Evolutionary conservation across 371 early-diverging fungal species (phyloP), one percentile per base, ranked within the genome.

Genomic region (Circinella minor): DNA sequence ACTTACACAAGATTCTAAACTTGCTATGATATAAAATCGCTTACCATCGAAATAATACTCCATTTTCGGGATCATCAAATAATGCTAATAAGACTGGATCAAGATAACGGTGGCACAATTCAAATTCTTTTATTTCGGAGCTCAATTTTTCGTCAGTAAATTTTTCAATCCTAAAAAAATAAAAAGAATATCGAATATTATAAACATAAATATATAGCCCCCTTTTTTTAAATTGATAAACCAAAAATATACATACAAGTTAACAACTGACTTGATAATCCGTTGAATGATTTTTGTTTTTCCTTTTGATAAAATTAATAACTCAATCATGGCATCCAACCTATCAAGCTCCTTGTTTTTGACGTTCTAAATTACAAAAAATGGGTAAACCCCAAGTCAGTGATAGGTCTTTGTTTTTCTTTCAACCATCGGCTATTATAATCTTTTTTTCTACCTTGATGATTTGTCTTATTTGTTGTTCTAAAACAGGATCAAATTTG

Each of bases 11-110:
- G n/a, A n/a, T n/a, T n/a, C n/a, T n/a, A n/a, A n/a, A n/a, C n/a
- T n/a, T n/a, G n/a, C 14, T 51, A 17, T 51, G 51, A 4, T 13
- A 4, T 20, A 60, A 36, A 55, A 27, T 67, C 36, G 14, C 47
- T 57, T 36, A 67, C 67, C 67, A 67, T 17, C 60, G 61, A 27
- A 67, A 67, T 39, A 67, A 38, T 8, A 47, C 47, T 47, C 20
- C 48, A 36, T 60, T 38, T n/a, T 67, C 46, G 8, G 61, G 60
- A 20, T 47, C 39, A 48, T 67, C 67, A 34, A 67, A 60, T 9
- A 67, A 38, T 48, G 67, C 17, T 20, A 57, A 67, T 17, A 67
- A 47, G 43, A 67, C 15, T 7, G 4, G 15, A 38, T 60, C 47
- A 4, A 67, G 9, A 15, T 60, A 67, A 14, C 67, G 34, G 27